A percentile compares a stretch with the other conserved stretches of the same genome.
These are phyloP conservation scores for Naumovozyma castellii DNA, from an alignment of 805 yeast genomes.

Conservation along the genomic window DNA sequence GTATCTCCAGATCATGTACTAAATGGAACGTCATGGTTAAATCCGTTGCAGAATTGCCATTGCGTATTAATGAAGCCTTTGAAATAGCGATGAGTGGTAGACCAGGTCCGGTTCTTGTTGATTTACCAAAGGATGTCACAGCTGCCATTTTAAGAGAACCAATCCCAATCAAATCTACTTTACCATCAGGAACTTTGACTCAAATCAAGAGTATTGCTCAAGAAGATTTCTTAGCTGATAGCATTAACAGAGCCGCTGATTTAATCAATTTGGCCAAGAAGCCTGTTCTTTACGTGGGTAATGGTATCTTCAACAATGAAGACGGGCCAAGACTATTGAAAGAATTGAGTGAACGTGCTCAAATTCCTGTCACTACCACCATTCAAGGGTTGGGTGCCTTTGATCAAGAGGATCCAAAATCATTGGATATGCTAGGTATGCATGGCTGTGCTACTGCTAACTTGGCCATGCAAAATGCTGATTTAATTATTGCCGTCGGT, in stretches of 20 bases:
- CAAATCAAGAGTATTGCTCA: conserved; percentile 62
- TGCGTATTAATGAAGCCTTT: conserved; percentile 94
- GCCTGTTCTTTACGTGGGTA: conserved; percentile 88
- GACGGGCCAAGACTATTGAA: conserved; percentile 73
- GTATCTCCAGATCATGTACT: conserved; percentile 94
- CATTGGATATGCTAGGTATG: conserved; percentile 96
- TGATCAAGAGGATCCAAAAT: conserved; percentile 84
- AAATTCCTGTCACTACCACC: conserved; percentile 93
- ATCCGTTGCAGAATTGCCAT: conserved; percentile 85
- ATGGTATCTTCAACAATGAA: conserved; percentile 71
- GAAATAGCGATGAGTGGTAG: conserved; percentile 94
- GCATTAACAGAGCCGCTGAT: conserved; percentile 67
- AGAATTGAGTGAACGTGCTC: conserved; percentile 81
- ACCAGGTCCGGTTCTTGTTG: conserved; percentile 97
- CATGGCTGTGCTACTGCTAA: conserved; percentile 96
- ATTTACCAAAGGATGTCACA: conserved; percentile 95
- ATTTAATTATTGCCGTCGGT: conserved; percentile 89
- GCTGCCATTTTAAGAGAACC: conserved; percentile 80
- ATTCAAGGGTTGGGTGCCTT: conserved; percentile 90
- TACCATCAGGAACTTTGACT: conserved; percentile 61
- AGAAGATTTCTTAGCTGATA: conserved; percentile 63
- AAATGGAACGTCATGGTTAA: conserved; percentile 99
- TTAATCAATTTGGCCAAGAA: conserved; percentile 74
- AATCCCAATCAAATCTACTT: conserved; percentile 70
- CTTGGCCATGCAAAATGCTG: conserved; percentile 88